These are phyloP conservation scores for Flueggea neowawraea DNA, from an alignment of 441 rosid species.

Conservation along the genomic window DNA sequence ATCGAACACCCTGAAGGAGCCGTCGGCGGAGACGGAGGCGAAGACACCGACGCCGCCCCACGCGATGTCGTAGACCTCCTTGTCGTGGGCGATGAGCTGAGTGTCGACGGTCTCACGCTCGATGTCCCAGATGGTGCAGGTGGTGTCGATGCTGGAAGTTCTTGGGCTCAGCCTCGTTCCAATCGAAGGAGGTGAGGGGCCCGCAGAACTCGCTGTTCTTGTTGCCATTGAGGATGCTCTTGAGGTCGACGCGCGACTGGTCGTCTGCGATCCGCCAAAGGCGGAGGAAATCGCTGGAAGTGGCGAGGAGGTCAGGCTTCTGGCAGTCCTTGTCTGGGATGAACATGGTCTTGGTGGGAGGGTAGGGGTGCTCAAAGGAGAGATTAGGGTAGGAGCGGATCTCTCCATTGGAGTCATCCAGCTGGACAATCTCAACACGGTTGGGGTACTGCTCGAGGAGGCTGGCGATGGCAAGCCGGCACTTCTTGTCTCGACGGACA, in stretches of 20 bases:
- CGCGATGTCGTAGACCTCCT: conserved; percentile 96
- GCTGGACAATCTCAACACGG: conserved; percentile 91
- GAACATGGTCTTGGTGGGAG: conserved; percentile 87
- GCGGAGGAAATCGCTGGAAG: conserved; percentile 90
- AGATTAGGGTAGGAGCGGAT: conserved; percentile 85
- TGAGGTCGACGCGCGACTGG: conserved; percentile 65
- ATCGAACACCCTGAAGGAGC: conserved; percentile 93
- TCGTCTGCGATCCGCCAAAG: conserved; percentile 81
- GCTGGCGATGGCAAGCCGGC: conserved; percentile 93
- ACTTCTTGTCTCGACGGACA: conserved; percentile 95
- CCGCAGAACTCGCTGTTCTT: conserved; percentile 90
- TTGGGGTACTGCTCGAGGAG: conserved; percentile 76
- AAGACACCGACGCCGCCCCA: conserved; percentile 99
- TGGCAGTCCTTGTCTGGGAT: conserved; percentile 92
- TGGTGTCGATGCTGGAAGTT: conserved; percentile 82
- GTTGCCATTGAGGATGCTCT: conserved; percentile 68
- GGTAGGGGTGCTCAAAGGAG: conserved; percentile 88
- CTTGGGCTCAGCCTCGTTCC: conserved; percentile 98
- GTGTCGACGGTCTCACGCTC: conserved; percentile 90
- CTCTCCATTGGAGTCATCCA: conserved; percentile 96
- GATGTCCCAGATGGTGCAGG: conserved; percentile 98
- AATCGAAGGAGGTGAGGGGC: conserved; percentile 86
- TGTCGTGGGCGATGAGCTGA: conserved; percentile 92
- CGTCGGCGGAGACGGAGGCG: conserved; percentile 96
- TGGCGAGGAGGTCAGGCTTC: conserved; percentile 85